Evolutionary conservation across 2,329 filamentous ascomycete genomes (phyloP).

Genomic region (Alternaria sp.): DNA sequence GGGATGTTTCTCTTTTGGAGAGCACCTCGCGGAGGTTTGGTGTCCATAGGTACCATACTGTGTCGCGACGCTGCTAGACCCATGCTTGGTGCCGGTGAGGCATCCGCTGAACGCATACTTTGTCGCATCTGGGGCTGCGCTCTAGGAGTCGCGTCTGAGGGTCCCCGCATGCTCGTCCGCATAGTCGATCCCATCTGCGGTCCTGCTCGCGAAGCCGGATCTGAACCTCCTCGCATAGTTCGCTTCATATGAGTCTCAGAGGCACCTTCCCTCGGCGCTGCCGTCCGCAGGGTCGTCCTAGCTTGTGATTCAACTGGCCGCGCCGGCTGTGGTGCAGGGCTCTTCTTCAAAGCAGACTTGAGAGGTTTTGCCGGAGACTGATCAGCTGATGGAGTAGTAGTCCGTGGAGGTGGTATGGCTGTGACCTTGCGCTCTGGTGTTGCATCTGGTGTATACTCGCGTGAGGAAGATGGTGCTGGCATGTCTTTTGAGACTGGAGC

Average conservation of each 20-base stretch:
- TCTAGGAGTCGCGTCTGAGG: constrained; percentile 10
- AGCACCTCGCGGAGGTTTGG: constrained; percentile 45
- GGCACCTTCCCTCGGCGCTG: constrained; percentile 13
- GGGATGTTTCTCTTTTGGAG: constrained; percentile 53
- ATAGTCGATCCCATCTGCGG: constrained; percentile 35
- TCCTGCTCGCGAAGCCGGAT: constrained; percentile 19
- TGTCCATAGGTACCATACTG: constrained; percentile 36
- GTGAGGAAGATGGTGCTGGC: constrained; percentile 5
- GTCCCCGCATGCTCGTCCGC: constrained; percentile 52
- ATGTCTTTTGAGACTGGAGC: constrained; percentile 20
- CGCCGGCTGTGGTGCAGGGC: constrained; percentile 30
- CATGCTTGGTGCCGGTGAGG: constrained; percentile 37
- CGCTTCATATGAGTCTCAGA: constrained; percentile 45
- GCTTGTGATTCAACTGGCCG: constrained; percentile 22
- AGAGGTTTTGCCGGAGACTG: constrained; percentile 44
- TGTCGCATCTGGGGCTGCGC: constrained; percentile 54
- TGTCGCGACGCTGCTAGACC: constrained; percentile 49
- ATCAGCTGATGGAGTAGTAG: constrained; percentile 18
- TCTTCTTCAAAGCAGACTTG: constrained; percentile 55
- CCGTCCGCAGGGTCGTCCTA: constrained; percentile 17
- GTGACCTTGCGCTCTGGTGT: constrained; percentile 11
- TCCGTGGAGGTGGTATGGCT: constrained; percentile 10
- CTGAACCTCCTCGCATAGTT: constrained; percentile 40
- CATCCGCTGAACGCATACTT: constrained; percentile 56
- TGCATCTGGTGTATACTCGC: constrained; percentile 9